These are phyloP conservation scores for Skeletonema tropicum DNA, from an alignment of 108 stramenopile species.

Conservation along the genomic window DNA sequence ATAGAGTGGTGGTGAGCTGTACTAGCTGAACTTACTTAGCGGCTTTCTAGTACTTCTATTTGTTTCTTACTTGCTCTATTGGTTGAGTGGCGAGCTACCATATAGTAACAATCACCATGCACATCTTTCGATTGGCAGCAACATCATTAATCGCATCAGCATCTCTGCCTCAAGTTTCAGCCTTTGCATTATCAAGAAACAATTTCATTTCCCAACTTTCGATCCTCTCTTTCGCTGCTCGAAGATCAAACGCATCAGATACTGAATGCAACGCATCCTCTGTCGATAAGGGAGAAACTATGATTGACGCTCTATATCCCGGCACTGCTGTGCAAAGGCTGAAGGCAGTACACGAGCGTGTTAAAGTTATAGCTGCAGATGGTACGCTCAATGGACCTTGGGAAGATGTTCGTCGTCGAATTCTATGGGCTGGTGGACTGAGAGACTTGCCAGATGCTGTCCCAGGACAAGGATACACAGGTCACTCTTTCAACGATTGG, in stretches of 20 bases:
- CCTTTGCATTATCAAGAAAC: background rate
- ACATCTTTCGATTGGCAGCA: background rate
- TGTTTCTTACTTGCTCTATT: no score
- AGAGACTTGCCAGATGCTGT: constrained; percentile 66
- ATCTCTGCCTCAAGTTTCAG: background rate
- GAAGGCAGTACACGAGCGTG: constrained; percentile 64
- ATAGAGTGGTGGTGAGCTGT: no score
- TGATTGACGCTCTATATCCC: constrained; percentile 70
- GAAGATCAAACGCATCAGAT: background rate
- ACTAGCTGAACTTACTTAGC: no score
- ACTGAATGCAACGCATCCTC: constrained; percentile 22
- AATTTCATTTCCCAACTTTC: background rate
- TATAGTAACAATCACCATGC: background rate
- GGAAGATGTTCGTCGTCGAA: constrained; percentile 77
- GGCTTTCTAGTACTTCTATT: no score
- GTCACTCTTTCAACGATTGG: constrained; percentile 90
- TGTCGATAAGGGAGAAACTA: background rate
- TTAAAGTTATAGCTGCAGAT: constrained; percentile 53
- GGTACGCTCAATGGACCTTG: constrained; percentile 61
- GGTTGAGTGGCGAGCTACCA: no score
- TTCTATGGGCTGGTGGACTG: constrained; percentile 92
- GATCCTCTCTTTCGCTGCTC: background rate
- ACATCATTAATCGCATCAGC: background rate
- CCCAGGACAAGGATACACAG: constrained; percentile 92
- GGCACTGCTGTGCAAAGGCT: constrained; percentile 83